These are phyloP conservation scores for Didymella arachidicola DNA, from an alignment of 2,329 filamentous ascomycete genomes.

Conservation along the genomic window DNA sequence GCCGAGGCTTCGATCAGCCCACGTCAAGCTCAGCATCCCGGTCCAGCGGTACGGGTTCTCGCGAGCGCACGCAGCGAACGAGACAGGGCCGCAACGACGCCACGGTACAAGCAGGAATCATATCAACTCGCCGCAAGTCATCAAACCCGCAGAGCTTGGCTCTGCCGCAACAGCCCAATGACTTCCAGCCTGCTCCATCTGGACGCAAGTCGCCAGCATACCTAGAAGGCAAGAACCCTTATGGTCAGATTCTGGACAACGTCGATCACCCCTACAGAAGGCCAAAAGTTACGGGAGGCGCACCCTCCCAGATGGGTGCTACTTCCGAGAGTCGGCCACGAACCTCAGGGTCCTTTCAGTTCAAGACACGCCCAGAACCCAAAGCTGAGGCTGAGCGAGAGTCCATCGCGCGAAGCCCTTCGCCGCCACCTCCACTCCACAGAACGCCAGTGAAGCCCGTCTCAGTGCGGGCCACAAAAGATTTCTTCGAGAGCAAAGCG, in stretches of 20 bases:
- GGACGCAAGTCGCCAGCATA: constrained; percentile 38
- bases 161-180: constrained; percentile 13
- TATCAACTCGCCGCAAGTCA: constrained; percentile 19
- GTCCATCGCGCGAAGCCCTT: constrained; percentile 12
- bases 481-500: constrained; percentile 42
- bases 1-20: constrained; percentile 30
- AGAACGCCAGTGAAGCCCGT: constrained; percentile 24
- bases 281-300: constrained; percentile 8
- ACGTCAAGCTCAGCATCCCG: constrained; percentile 30
- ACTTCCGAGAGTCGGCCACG: constrained; percentile 29
- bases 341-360: constrained; percentile 28
- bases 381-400: constrained; percentile 22
- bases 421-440: constrained; percentile 10
- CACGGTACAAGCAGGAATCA: constrained; percentile 9
- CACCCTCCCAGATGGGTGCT: constrained; percentile 35
- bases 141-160: constrained; percentile 18
- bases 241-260: constrained; percentile 40
- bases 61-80: constrained; percentile 26
- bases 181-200: constrained; percentile 13
- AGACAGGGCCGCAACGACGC: constrained; percentile 24
- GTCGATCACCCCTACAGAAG: constrained; percentile 34
- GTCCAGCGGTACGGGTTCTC: constrained; percentile 18
- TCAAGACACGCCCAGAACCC: constrained; percentile 28
- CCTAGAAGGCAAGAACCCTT: constrained; percentile 44
- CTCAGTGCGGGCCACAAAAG: constrained; percentile 40